These are phyloP conservation scores for Paradendryphiella salina DNA, from an alignment of 2,329 filamentous ascomycete species.

Conservation along the genomic window DNA sequence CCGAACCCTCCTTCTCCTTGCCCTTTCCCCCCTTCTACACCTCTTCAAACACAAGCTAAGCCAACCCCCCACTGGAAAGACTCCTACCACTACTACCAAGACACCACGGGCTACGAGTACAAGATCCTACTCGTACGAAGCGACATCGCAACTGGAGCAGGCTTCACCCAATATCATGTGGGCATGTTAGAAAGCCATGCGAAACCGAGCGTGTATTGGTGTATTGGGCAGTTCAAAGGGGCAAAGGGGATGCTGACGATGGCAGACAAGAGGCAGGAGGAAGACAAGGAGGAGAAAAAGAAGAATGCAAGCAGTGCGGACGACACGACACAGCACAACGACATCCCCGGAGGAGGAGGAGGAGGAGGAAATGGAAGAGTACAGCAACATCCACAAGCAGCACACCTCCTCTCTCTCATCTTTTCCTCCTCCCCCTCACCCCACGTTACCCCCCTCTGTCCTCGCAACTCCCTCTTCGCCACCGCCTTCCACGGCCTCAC, in stretches of 20 bases:
- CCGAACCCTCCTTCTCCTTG: background rate
- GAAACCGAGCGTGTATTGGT: conserved; percentile 38
- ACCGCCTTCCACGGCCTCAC: conserved; percentile 48
- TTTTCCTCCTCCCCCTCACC: conserved; percentile 2
- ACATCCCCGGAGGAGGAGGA: no score
- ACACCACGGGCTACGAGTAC: conserved; percentile 66
- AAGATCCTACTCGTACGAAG: conserved; percentile 62
- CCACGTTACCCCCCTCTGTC: conserved; percentile 29
- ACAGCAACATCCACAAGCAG: conserved; percentile 6
- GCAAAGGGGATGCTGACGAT: no score
- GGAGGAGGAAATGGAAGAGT: background rate
- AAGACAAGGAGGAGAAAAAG: background rate
- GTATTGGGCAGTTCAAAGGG: conserved; percentile 32
- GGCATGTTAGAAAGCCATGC: conserved; percentile 42
- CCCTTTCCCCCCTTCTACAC: background rate
- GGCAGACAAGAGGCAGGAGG: no score
- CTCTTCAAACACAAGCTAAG: conserved; percentile 16
- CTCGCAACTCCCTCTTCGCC: conserved; percentile 36
- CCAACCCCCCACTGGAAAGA: conserved; percentile 48
- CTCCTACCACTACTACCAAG: conserved; percentile 65
- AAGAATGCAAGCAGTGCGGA: background rate
- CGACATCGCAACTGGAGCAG: conserved; percentile 48
- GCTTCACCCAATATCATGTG: conserved; percentile 58
- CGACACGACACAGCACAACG: background rate
- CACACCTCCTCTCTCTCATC: conserved; percentile 21